A percentile compares a stretch with the other conserved stretches of the same genome.
These are phyloP conservation scores for Phlebopus sp. DNA, from an alignment of 1,284 basidiomycete species.

Conservation along the genomic window DNA sequence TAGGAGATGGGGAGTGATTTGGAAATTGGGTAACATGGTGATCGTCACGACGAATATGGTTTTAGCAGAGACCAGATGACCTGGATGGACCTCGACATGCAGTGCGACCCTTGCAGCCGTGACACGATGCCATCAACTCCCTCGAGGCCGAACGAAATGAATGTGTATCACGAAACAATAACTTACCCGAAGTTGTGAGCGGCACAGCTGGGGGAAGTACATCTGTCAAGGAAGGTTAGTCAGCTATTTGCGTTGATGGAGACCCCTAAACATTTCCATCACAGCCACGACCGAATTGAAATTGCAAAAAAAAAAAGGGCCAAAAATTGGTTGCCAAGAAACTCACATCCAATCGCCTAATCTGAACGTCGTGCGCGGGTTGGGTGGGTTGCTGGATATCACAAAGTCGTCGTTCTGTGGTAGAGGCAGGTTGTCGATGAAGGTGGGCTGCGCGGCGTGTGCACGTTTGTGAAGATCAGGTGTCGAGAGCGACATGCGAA, in stretches of 20 bases:
- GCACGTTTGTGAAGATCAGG: slow-evolving; percentile 31
- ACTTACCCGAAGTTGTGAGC: slow-evolving; percentile 76
- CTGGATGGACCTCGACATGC: background rate
- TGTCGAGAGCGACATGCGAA: slow-evolving; percentile 39
- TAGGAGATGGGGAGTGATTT: slow-evolving; percentile 20
- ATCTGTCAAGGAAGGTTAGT: slow-evolving; percentile 41
- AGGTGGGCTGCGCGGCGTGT: slow-evolving; percentile 7
- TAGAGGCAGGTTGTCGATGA: background rate
- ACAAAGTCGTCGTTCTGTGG: slow-evolving; percentile 42
- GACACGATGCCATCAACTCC: background rate
- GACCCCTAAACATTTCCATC: slow-evolving; percentile 13
- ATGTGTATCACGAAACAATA: slow-evolving; percentile 9
- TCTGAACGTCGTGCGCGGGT: slow-evolving; percentile 68
- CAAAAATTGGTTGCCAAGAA: slow-evolving; percentile 5
- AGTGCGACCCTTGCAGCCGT: background rate
- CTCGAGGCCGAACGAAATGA: background rate
- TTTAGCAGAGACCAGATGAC: background rate
- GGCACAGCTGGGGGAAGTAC: slow-evolving; percentile 55
- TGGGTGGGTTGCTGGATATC: slow-evolving; percentile 72
- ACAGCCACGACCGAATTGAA: slow-evolving; percentile 14
- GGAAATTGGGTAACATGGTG: slow-evolving; percentile 19
- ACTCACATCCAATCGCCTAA: slow-evolving; percentile 80
- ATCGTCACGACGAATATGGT: slow-evolving; percentile 11
- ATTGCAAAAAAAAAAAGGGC: slow-evolving; percentile 5
- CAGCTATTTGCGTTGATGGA: slow-evolving; percentile 15